These are phyloP conservation scores for Dacryopinax spathularia DNA, from an alignment of 768 basidiomycete genomes.

Conservation along the genomic window DNA sequence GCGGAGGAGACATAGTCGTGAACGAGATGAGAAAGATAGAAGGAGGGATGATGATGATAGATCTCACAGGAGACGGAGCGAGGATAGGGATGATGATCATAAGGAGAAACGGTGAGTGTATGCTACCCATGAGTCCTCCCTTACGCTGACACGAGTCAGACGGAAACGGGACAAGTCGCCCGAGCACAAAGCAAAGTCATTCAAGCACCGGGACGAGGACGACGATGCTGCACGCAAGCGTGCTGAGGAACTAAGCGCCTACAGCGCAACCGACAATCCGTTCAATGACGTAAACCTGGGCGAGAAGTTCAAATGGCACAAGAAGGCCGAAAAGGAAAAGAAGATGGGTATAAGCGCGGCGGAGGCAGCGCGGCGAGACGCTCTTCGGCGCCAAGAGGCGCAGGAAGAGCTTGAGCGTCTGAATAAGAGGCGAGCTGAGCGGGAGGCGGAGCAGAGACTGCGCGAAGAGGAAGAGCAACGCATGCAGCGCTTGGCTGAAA, in stretches of 20 bases:
- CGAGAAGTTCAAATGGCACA: slow-evolving; percentile 97
- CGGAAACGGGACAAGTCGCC: slow-evolving; percentile 79
- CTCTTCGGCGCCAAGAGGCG: slow-evolving; percentile 69
- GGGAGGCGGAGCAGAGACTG: slow-evolving; percentile 76
- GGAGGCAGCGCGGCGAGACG: slow-evolving; percentile 69
- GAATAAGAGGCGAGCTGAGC: slow-evolving; percentile 77
- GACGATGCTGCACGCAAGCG: slow-evolving; percentile 86
- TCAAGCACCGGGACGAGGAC: slow-evolving; percentile 60
- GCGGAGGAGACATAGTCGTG: slow-evolving; percentile 22
- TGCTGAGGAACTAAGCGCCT: slow-evolving; percentile 80
- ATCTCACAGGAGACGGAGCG: slow-evolving; percentile 26
- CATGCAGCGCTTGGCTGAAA: slow-evolving; percentile 81
- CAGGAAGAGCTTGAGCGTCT: slow-evolving; percentile 89
- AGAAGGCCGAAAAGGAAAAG: slow-evolving; percentile 91
- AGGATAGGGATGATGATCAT: slow-evolving; percentile 25
- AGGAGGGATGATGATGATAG: slow-evolving; percentile 33
- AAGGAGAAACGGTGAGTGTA: slow-evolving; percentile 36
- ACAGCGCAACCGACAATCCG: slow-evolving; percentile 92
- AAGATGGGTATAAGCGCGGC: slow-evolving; percentile 68
- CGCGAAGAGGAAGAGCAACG: slow-evolving; percentile 86
- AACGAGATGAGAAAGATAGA: slow-evolving; percentile 27
- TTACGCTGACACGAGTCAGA: slow-evolving; percentile 25
- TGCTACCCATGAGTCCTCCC: slow-evolving; percentile 3
- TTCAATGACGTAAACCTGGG: slow-evolving; percentile 95
- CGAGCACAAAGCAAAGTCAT: slow-evolving; percentile 60